These are phyloP conservation scores for Setaria viridis DNA, from an alignment of 202 grass and related monocot species.

Conservation along the genomic window DNA sequence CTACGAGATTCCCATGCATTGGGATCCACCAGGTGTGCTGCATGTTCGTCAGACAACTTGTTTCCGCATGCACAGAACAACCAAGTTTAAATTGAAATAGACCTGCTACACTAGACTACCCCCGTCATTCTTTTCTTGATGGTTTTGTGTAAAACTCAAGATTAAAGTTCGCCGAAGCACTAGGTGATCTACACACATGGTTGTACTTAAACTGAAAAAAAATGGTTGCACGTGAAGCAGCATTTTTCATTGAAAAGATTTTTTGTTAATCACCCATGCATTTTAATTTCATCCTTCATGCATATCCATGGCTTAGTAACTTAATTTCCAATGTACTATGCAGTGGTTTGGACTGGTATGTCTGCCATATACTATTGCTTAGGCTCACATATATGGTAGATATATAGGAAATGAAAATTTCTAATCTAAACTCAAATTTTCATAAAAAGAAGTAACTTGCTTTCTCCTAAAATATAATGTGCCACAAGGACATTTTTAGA, in stretches of 20 bases:
- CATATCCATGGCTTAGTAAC: background rate
- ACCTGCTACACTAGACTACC: background rate
- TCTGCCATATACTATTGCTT: background rate
- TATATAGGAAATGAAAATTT: background rate
- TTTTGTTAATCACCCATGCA: background rate
- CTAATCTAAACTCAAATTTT: background rate
- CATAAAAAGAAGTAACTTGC: background rate
- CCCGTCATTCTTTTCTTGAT: no score
- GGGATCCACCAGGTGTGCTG: conserved; percentile 60
- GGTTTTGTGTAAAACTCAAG: background rate
- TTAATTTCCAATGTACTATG: background rate
- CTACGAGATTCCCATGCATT: conserved; percentile 62
- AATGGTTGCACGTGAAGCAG: background rate
- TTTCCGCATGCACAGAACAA: background rate
- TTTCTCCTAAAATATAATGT: background rate
- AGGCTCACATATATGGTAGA: background rate
- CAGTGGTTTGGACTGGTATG: background rate
- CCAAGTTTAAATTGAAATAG: background rate
- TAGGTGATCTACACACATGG: background rate
- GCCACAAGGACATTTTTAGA: background rate
- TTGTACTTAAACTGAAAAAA: background rate
- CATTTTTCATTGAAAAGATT: background rate
- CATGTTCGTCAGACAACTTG: conserved; percentile 9
- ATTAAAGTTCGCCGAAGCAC: background rate
- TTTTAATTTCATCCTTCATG: background rate